Evolutionary conservation across 106 monocot genomes (phyloP).

Genomic region (Gastrodia elata): DNA sequence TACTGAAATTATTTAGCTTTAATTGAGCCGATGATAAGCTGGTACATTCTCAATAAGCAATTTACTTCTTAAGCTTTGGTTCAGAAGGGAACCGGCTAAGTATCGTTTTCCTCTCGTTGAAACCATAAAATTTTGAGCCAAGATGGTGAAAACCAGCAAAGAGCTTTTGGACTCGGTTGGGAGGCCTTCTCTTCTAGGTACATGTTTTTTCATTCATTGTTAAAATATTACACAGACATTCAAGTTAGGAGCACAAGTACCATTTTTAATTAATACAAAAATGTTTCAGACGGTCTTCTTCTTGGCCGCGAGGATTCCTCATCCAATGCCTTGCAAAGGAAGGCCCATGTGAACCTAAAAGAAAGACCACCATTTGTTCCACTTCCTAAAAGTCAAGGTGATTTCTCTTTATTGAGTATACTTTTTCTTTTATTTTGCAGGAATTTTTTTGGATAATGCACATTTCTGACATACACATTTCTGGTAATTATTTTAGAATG

Average conservation of each 20-base stretch:
- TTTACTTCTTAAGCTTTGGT: neutral
- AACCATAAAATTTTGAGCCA: neutral
- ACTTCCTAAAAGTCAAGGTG: constrained; percentile 6
- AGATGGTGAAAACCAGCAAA: constrained; percentile 2
- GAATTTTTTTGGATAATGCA: neutral
- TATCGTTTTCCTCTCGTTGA: neutral
- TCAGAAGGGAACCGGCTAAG: neutral
- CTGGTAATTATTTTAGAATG: no score
- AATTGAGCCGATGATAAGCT: neutral
- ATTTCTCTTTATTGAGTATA: neutral
- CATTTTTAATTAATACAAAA: neutral
- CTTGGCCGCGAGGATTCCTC: neutral
- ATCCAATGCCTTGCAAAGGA: neutral
- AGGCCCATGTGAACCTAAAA: neutral
- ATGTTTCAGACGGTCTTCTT: neutral
- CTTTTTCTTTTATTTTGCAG: neutral
- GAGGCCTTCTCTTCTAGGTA: constrained; percentile 7
- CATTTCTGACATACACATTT: no score
- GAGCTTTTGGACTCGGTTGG: constrained; percentile 4
- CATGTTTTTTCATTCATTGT: neutral
- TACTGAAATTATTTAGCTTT: neutral
- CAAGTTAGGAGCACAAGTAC: neutral
- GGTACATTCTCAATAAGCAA: neutral
- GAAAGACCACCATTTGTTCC: constrained; percentile 5
- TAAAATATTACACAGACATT: neutral